Base-by-base conservation (phyloP, 306 rosid species). In the Citrullus colocynthis region DNA sequence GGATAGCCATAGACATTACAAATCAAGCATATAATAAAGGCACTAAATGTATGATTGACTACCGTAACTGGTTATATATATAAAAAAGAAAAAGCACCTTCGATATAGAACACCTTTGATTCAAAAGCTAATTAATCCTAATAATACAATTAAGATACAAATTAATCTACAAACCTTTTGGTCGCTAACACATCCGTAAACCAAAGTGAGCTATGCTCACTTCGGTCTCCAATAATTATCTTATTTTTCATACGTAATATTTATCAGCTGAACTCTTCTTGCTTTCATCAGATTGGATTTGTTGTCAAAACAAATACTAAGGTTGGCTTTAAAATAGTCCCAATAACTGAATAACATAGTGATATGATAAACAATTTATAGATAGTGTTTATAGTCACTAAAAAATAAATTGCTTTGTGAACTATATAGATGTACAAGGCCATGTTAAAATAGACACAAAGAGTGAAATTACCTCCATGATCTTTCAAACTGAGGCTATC, bases 401-500 rank as follows among this genome's bases (percentile, higher is more conserved):
- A 44, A 69, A 10, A 42, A 20, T 44, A 69, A n/a, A 44, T 1
- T 42, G 34, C n/a, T 65, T 63, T 7, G 3, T 13, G 44, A 24
- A 65, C 72, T 18, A 37, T 37, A 37, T 17, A 37, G 48, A 28
- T 37, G 49, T 55, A 41, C 44, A 78, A 78, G 55, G 16, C 18
- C 48, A 51, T 36, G 37, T 41, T 16, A 49, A 74, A 49, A 75
- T 41, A 77, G 75, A 76, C 63, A 80, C 59, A 63, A 60, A 76
- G 70, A 79, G 75, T 67, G 69, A 79, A 76, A 81, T 85, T 89
- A 96, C 99, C 98, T 86, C 55, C 96, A 81, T 96, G 96, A 75
- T 93, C 98, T 81, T 82, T 90, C 37, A 79, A 42, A 86, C 89
- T 91, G 80, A 96, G 97, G 58, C 84, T 79, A 87, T 93, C 93